phyloP scores from a whole-genome alignment of 495 filamentous ascomycete genomes.

The Neohortaea acidophila region DNA sequence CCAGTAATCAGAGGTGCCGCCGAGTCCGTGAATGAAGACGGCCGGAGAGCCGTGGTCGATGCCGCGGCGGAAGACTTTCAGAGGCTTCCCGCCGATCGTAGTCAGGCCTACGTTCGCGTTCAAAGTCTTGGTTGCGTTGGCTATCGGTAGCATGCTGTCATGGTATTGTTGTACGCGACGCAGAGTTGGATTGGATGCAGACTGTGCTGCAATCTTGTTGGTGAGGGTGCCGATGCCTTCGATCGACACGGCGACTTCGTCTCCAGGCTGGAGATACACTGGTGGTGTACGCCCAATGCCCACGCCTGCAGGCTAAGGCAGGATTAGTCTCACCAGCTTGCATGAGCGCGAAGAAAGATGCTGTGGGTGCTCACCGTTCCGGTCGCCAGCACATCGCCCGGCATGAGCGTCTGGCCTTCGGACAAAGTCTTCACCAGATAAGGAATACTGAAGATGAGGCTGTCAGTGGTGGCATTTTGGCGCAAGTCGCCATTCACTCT shows the following conservation, averaged over 20 bases:
- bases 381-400: conserved; percentile 33
- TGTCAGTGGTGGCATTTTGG: conserved; percentile 28
- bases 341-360: not conserved
- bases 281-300: conserved; percentile 34
- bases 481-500: conserved; percentile 29
- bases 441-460: conserved; percentile 33
- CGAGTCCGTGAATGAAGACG: conserved; percentile 38
- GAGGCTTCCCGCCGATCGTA: not conserved
- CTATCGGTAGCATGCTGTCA: not conserved
- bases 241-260: conserved; percentile 28
- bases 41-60: conserved; percentile 18
- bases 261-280: conserved; percentile 31
- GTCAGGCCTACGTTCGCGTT: not conserved
- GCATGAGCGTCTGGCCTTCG: conserved; percentile 28
- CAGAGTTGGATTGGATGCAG: conserved; percentile 17
- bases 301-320: conserved; percentile 35
- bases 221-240: conserved; percentile 30
- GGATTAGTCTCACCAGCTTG: not conserved
- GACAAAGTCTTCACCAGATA: conserved; percentile 30
- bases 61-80: conserved; percentile 5
- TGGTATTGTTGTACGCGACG: not conserved
- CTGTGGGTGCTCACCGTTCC: conserved; percentile 25
- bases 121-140: not conserved
- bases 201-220: conserved; percentile 28
- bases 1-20: conserved; percentile 29